Conservation (phyloP, 192 early-diverging fungal genomes). For the Podila epicladia region DNA sequence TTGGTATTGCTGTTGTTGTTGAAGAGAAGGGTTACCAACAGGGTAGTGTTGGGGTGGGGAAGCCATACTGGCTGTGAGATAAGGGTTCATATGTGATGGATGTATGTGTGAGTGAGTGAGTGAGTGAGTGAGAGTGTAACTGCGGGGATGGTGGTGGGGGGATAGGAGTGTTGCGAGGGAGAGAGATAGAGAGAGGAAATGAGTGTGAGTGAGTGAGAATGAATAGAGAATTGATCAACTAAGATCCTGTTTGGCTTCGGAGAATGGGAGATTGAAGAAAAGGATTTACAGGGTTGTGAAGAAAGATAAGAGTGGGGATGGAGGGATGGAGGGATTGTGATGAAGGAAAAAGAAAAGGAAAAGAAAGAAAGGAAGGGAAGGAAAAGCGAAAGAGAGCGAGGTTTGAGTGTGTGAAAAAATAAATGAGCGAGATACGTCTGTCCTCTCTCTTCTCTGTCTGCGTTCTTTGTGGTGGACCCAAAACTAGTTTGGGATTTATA, state of each 20-base stretch:
- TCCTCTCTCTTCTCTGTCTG: too few species aligned
- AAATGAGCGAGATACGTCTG: not conserved
- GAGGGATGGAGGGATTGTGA: not conserved
- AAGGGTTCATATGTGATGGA: conserved; percentile 15
- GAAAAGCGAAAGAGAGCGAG: not conserved
- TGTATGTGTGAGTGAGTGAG: not conserved
- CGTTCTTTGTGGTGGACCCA: too few species aligned
- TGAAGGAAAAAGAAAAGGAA: conserved; percentile 4
- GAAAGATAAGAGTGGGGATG: not conserved
- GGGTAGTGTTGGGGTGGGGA: conserved; percentile 8
- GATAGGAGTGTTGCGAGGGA: not conserved
- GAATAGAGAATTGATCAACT: not conserved
- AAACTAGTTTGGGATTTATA: not conserved
- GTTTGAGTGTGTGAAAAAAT: not conserved
- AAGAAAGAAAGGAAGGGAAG: not conserved
- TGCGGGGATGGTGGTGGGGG: not conserved
- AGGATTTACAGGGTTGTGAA: not conserved
- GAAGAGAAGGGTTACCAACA: conserved; percentile 2
- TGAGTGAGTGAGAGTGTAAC: not conserved
- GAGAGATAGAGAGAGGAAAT: not conserved
- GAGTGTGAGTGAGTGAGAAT: not conserved
- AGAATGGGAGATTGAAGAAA: not conserved
- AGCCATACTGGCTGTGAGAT: too few species aligned
- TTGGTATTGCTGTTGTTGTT: conserved; percentile 2
- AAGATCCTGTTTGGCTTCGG: too few species aligned